phyloP scores from a whole-genome alignment of 768 basidiomycete species.

The Podaxis pistillaris region DNA sequence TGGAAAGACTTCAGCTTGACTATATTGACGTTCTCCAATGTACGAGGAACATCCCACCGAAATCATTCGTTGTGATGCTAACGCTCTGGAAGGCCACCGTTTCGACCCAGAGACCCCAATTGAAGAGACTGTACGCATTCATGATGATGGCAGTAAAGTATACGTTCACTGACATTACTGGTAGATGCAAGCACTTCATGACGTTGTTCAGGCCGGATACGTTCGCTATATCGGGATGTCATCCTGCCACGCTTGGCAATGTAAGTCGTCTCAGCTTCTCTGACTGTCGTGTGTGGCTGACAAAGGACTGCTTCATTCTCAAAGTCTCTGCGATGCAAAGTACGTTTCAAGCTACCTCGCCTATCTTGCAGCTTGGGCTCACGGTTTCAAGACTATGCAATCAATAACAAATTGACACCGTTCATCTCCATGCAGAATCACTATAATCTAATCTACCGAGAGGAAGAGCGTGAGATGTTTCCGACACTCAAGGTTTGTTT shows the following conservation, averaged over 20 bases:
- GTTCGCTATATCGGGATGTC: slow-evolving; percentile 62
- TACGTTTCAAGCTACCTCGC: slow-evolving; percentile 19
- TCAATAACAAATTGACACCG: slow-evolving; percentile 51
- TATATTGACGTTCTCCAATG: slow-evolving; percentile 79
- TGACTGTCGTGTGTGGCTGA: neutral
- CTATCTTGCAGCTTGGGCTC: neutral
- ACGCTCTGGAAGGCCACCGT: slow-evolving; percentile 42
- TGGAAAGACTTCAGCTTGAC: slow-evolving; percentile 70
- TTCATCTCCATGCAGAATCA: slow-evolving; percentile 74
- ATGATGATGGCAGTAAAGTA: neutral
- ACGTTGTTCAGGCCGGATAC: slow-evolving; percentile 61
- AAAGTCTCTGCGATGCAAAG: slow-evolving; percentile 56
- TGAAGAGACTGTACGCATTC: slow-evolving; percentile 42
- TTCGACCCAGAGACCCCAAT: slow-evolving; percentile 62
- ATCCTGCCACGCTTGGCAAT: slow-evolving; percentile 55
- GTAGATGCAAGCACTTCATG: slow-evolving; percentile 67
- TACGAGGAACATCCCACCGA: slow-evolving; percentile 20
- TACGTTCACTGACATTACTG: neutral
- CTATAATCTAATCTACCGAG: slow-evolving; percentile 57
- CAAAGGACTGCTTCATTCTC: neutral
- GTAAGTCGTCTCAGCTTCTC: slow-evolving; percentile 27
- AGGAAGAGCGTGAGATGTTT: slow-evolving; percentile 64
- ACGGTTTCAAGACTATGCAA: slow-evolving; percentile 50
- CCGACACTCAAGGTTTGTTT: slow-evolving; percentile 49
- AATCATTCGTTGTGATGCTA: slow-evolving; percentile 25